These are phyloP conservation scores for Sanghuangporus weigelae DNA, from an alignment of 1,284 basidiomycete species.

Conservation along the genomic window DNA sequence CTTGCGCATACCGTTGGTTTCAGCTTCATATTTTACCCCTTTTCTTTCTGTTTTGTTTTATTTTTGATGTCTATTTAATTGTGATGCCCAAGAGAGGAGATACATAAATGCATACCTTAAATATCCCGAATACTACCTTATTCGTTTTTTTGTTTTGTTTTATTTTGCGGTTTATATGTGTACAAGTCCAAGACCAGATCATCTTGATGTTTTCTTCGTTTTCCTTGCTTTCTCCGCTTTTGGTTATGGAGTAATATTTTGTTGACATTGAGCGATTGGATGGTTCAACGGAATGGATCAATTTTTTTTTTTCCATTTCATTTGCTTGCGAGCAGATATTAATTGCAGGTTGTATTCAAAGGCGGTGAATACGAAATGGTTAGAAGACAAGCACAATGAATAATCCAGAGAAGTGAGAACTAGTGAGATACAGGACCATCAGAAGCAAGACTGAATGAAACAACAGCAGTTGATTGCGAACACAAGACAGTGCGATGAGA, in stretches of 20 bases:
- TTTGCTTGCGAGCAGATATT: too few relatives aligned
- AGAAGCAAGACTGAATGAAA: not conserved
- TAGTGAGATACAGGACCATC: not conserved
- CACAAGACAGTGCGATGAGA: not conserved
- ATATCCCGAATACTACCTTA: not conserved
- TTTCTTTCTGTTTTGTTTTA: not conserved
- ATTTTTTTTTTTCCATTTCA: not conserved
- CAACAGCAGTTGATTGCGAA: not conserved
- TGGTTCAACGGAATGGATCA: not conserved
- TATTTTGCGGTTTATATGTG: not conserved
- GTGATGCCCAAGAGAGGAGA: not conserved
- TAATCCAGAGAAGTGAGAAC: not conserved
- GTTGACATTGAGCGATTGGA: not conserved
- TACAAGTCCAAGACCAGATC: not conserved
- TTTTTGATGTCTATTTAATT: not conserved
- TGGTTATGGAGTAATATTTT: not conserved
- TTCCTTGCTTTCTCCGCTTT: not conserved
- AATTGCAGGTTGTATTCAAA: not conserved
- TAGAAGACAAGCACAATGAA: not conserved
- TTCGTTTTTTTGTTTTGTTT: not conserved
- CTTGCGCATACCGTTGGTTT: not conserved
- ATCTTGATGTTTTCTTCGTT: not conserved
- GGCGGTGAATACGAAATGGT: not conserved
- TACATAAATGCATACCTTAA: not conserved
- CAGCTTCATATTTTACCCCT: not conserved